phyloP scores from a whole-genome alignment of 31 red algal genomes.

The Asparagopsis taxiformis region DNA sequence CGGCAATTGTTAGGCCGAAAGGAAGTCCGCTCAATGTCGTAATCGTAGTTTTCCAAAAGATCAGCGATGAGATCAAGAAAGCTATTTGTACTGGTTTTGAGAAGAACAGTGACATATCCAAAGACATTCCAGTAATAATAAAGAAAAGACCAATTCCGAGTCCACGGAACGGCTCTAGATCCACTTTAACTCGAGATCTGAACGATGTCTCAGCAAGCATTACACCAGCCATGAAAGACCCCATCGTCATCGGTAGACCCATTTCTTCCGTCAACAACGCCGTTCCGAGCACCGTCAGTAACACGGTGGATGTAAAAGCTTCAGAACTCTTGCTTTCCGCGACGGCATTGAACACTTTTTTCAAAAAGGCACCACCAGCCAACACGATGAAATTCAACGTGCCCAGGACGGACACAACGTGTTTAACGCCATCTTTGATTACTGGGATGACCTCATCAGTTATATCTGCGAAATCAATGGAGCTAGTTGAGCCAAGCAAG shows the following conservation, averaged over 20 bases:
- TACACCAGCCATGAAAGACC: slow-evolving; percentile 92
- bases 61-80: slow-evolving; percentile 60
- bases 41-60: slow-evolving; percentile 72
- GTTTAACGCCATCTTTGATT: slow-evolving; percentile 41
- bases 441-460: slow-evolving; percentile 20
- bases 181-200: slow-evolving; percentile 76
- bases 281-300: slow-evolving; percentile 86
- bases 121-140: slow-evolving; percentile 89
- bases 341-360: slow-evolving; percentile 69
- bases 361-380: slow-evolving; percentile 70
- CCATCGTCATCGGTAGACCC: slow-evolving; percentile 90
- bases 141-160: slow-evolving; percentile 93
- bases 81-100: slow-evolving; percentile 36
- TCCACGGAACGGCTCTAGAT: slow-evolving; percentile 93
- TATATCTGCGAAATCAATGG: slow-evolving; percentile 28
- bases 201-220: slow-evolving; percentile 88
- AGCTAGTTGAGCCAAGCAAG: slow-evolving; percentile 48
- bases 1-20: slow-evolving; percentile 76
- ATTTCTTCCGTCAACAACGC: slow-evolving; percentile 81
- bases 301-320: slow-evolving; percentile 83
- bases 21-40: slow-evolving; percentile 66
- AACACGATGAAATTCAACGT: slow-evolving; percentile 68
- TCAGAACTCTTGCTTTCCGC: slow-evolving; percentile 73
- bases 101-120: slow-evolving; percentile 73
- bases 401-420: slow-evolving; percentile 61